Conservation (phyloP, 2,329 filamentous ascomycete genomes). For the Zymoseptoria ardabiliae region DNA sequence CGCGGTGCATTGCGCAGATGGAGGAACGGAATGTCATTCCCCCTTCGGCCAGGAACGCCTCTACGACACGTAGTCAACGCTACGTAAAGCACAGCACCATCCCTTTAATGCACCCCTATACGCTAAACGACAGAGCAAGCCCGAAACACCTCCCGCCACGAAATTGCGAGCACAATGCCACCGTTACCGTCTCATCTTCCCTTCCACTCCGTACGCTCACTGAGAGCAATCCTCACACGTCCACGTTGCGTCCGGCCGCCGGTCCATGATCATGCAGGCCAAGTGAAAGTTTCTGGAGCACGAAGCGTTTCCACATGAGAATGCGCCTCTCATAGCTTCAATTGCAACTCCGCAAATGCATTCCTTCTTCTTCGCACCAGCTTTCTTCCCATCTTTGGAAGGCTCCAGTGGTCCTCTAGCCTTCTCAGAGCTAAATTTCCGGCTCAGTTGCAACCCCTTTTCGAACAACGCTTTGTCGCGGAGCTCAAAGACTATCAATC, state of each 20-base stretch:
- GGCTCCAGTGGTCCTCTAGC: neutral
- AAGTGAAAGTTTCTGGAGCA: conserved; percentile 14
- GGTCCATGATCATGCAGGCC: conserved; percentile 11
- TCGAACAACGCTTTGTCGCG: conserved; percentile 2
- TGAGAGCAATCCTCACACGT: conserved; percentile 10
- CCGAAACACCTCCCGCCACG: neutral
- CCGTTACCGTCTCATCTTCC: neutral
- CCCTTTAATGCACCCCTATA: neutral
- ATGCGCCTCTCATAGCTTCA: conserved; percentile 4
- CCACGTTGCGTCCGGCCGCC: conserved; percentile 9
- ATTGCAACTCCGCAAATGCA: conserved; percentile 13
- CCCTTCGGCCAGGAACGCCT: neutral
- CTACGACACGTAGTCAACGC: neutral
- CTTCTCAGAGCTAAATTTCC: neutral
- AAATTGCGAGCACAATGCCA: neutral
- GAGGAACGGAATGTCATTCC: neutral
- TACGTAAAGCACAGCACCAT: neutral
- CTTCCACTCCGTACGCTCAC: neutral
- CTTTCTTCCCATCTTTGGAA: neutral
- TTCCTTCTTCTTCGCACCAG: conserved; percentile 1
- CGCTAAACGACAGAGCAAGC: neutral
- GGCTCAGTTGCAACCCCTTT: conserved; percentile 1
- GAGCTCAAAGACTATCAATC: conserved; percentile 9
- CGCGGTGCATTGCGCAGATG: neutral
- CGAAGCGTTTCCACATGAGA: conserved; percentile 11